These are phyloP conservation scores for Aspergillus pseudoterreus DNA, from an alignment of 2,329 filamentous ascomycete species.

Conservation along the genomic window DNA sequence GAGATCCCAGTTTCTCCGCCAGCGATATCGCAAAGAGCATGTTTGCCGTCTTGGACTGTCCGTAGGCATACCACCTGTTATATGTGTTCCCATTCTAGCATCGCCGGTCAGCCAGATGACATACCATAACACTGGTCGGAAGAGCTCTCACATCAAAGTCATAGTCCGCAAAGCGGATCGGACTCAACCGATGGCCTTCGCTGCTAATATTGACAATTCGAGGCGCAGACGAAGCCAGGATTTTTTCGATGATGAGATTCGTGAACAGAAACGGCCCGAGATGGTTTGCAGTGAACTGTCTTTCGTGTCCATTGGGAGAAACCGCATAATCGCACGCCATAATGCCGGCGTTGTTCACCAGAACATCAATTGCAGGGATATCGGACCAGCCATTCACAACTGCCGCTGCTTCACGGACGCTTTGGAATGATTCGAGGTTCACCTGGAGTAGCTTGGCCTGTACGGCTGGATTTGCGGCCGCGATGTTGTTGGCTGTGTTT, in stretches of 20 bases:
- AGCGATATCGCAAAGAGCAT: conserved; percentile 41
- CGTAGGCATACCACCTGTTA: conserved; percentile 37
- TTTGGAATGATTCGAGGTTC: conserved; percentile 30
- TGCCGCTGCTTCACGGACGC: conserved; percentile 29
- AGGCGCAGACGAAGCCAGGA: conserved; percentile 21
- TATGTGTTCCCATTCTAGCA: conserved; percentile 20
- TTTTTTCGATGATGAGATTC: conserved; percentile 34
- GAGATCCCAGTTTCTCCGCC: conserved; percentile 13
- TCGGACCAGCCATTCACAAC: conserved; percentile 25
- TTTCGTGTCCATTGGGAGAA: conserved; percentile 36
- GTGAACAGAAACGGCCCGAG: conserved; percentile 40
- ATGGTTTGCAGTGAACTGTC: conserved; percentile 38
- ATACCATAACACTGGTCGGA: too few species aligned
- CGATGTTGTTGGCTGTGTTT: conserved; percentile 24
- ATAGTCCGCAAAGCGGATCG: conserved; percentile 43
- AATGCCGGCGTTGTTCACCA: conserved; percentile 45
- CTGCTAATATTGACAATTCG: conserved; percentile 46
- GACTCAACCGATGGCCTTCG: conserved; percentile 41
- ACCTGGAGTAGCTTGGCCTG: conserved; percentile 25
- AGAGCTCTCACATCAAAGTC: conserved; percentile 18
- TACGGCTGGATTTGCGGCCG: conserved; percentile 13
- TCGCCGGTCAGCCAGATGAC: background rate
- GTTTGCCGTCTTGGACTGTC: conserved; percentile 45
- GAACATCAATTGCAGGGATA: conserved; percentile 34
- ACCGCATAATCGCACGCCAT: conserved; percentile 29